phyloP scores from a whole-genome alignment of 1,284 basidiomycete species.

The Puccinia novopanici region DNA sequence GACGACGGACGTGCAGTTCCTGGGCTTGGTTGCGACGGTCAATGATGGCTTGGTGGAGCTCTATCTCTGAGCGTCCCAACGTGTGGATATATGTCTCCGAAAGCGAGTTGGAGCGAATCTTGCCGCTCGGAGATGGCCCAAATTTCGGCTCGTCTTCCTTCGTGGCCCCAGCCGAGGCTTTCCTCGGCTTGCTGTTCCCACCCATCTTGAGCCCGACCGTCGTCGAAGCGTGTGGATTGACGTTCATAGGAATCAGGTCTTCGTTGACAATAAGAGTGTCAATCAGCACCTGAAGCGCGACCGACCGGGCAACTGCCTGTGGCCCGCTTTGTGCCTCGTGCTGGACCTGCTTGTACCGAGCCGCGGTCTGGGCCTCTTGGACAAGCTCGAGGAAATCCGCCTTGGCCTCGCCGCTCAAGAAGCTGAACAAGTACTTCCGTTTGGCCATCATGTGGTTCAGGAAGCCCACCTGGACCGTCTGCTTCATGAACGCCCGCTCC shows the following conservation, averaged over 20 bases:
- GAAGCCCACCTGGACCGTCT: constrained; percentile 88
- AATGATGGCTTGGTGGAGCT: constrained; percentile 31
- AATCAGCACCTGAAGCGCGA: constrained; percentile 77
- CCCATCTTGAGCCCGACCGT: constrained; percentile 52
- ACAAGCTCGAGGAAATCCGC: constrained; percentile 70
- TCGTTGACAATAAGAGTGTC: constrained; percentile 70
- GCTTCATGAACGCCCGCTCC: constrained; percentile 87
- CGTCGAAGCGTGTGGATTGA: constrained; percentile 52
- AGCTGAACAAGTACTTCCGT: constrained; percentile 88
- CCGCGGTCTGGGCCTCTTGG: constrained; percentile 67
- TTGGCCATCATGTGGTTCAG: constrained; percentile 69
- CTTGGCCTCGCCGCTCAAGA: constrained; percentile 70
- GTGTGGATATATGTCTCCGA: constrained; percentile 55
- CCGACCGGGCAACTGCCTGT: constrained; percentile 66
- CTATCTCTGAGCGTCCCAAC: constrained; percentile 15
- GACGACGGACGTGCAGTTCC: constrained; percentile 11
- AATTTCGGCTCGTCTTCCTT: constrained; percentile 46
- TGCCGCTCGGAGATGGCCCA: not conserved
- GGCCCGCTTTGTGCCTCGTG: constrained; percentile 37
- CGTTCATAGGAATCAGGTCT: constrained; percentile 52
- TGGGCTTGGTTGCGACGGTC: constrained; percentile 21
- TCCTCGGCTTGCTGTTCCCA: constrained; percentile 27
- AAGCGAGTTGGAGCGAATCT: constrained; percentile 55
- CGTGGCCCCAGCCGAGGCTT: not conserved
- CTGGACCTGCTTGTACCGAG: constrained; percentile 51